These are phyloP conservation scores for Rhipidocladum racemiflorum DNA, from an alignment of 176 grass and related monocot species.

Conservation along the genomic window DNA sequence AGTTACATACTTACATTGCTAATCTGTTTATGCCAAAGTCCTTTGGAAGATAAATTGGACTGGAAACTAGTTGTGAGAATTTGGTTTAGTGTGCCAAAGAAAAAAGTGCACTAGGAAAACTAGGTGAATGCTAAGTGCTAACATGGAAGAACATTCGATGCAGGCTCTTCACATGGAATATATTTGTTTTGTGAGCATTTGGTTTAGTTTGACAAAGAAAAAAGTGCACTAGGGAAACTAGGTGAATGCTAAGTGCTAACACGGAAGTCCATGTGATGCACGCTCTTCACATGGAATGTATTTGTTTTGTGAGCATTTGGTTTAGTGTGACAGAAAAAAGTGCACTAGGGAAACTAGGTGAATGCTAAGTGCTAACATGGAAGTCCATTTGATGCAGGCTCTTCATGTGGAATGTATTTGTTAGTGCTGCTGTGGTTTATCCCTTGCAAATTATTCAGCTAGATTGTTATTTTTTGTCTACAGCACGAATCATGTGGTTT, in stretches of 20 bases:
- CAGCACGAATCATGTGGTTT: background rate
- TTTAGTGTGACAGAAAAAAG: background rate
- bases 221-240: background rate
- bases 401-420: background rate
- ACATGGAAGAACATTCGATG: background rate
- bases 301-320: background rate
- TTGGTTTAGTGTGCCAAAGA: background rate
- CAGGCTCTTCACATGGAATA: background rate
- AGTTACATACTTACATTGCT: conserved; percentile 5
- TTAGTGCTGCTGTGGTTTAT: background rate
- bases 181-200: background rate
- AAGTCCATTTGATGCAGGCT: background rate
- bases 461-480: background rate
- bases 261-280: background rate
- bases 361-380: conserved; percentile 4
- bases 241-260: conserved; percentile 5
- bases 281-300: background rate
- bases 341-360: background rate
- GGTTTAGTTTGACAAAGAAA: background rate
- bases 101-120: background rate
- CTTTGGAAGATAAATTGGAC: background rate
- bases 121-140: conserved; percentile 1
- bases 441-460: background rate
- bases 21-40: background rate
- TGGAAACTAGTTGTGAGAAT: background rate